Evolutionary conservation across 805 yeast species (phyloP), one percentile per base, ranked within the genome.

Genomic region (Ogataea angusta): DNA sequence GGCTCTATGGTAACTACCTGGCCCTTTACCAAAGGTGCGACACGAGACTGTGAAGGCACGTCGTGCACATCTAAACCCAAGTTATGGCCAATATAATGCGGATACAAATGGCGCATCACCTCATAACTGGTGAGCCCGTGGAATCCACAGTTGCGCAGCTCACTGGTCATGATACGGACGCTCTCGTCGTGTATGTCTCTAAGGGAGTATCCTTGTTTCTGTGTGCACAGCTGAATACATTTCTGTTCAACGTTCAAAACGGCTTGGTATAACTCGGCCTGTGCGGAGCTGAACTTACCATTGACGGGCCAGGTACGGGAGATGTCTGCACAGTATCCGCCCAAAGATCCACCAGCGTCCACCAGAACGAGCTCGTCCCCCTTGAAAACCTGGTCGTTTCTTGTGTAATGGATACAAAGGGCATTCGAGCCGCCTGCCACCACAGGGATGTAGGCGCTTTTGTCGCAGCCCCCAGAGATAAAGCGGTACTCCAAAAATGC

Each of bases 1-100:
- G 99, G 99, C 60, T 95, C 99, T 17, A 95, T 79, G 2, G 99
- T 93, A 34, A 93, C 70, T 4, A 91, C 97, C 58, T 88, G 95
- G 16, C 90, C 90, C 15, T 69, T 67, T 33, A 63, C 64, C 34
- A 93, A 59, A 23, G 66, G 66, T 16, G 72, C 69, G 40, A 67
- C 68, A 47, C 88, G 71, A 3, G 91, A 74, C 28, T 70, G 72
- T 2, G 70, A 62, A 4, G 95, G 95, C 26, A 79, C 70, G 57
- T 87, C 96, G 63, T 87, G 96, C 18, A 90, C 85, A 55, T 90
- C 99, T 25, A 93, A 66, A 0, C 99, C 99, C 27, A 93, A 68
- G 56, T 93, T 89, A 62, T 93, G 99, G 5, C 99, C 99, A 51
- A 93, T 82, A 59, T 86, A 89, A 62, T 93, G 99, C 0, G 98